Base-by-base conservation (phyloP, 2,329 filamentous ascomycete genomes). In the Aureobasidium sp. region DNA sequence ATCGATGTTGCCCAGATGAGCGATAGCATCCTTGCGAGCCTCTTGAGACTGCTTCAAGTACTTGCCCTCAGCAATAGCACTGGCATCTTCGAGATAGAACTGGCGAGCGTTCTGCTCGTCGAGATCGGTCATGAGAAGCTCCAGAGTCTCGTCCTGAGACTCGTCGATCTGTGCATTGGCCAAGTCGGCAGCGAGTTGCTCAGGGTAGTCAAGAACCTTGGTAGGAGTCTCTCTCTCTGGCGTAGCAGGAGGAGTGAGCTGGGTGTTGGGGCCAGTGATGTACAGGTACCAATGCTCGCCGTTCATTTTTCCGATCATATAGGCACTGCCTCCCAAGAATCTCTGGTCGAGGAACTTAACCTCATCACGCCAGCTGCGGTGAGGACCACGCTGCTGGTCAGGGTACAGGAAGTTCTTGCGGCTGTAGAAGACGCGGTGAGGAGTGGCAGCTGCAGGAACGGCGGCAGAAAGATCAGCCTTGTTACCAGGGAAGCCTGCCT, bases 301-400 rank as follows among this genome's bases (percentile, higher is more conserved):
- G 69, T 99, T 99, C 93, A 97, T 97, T 79, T 97, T 97, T 71
- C 94, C 94, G 67, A 99, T 95, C 92, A 97, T 96, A 76, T 99
- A 99, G 55, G 94, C 94, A 75, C 93, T 97, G 61, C 94, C 94
- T 62, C 90, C 88, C 64, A 89, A 81, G 73, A 99, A 97, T 75
- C 92, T 90, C 72, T 89, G 88, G 77, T 99, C 94, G 65, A 99
- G 82, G 69, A 88, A 96, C 69, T 87, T 88, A 71, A 97, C 93
- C 74, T 99, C 94, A 72, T 97, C 89, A 68, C 91, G 89, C 94
- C 94, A 99, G 85, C 92, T 97, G 65, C 91, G 88, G 76, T 99
- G 94, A 60, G 94, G 94, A 8, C 92, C 92, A 62, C 85, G 89
- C 78, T 99, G 94, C 75, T 91, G 90, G 72, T 97, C 90, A 1